These are phyloP conservation scores for Penicillium italicum DNA, from an alignment of 2,329 filamentous ascomycete species.

Conservation along the genomic window DNA sequence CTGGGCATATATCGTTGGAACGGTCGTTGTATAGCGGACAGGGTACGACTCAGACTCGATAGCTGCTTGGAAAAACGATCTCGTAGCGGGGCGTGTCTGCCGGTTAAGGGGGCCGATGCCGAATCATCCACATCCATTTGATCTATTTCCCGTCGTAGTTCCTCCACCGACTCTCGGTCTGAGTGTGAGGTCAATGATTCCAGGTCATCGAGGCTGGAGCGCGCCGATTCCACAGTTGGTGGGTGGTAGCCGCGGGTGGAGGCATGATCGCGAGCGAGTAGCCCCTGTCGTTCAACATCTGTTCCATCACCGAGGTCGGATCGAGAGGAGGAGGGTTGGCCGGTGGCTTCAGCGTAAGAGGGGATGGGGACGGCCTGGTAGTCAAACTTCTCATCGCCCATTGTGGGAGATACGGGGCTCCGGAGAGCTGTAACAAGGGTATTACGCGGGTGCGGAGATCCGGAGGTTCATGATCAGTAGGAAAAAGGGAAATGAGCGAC, in stretches of 20 bases:
- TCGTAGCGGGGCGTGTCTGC: conserved; percentile 41
- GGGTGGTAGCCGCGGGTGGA: conserved; percentile 62
- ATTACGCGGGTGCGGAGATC: conserved; percentile 28
- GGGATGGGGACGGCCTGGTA: conserved; percentile 70
- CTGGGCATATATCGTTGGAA: conserved; percentile 46
- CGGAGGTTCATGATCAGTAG: conserved; percentile 41
- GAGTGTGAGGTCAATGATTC: conserved; percentile 54
- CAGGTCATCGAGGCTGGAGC: conserved; percentile 56
- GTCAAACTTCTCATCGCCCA: conserved; percentile 53
- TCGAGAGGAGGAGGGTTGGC: conserved; percentile 22
- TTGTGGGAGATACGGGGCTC: conserved; percentile 31
- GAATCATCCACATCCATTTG: conserved; percentile 84
- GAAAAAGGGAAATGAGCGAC: conserved; percentile 29
- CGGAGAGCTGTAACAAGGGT: conserved; percentile 31
- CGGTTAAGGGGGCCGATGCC: conserved; percentile 28
- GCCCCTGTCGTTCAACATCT: conserved; percentile 36
- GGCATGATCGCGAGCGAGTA: conserved; percentile 38
- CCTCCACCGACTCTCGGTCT: conserved; percentile 55
- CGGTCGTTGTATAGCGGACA: conserved; percentile 56
- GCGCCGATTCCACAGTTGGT: conserved; percentile 79
- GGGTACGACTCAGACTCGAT: conserved; percentile 53
- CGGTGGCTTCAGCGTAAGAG: conserved; percentile 71
- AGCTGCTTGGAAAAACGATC: conserved; percentile 56
- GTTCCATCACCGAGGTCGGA: conserved; percentile 43
- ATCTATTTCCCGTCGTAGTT: conserved; percentile 76